These are phyloP conservation scores for Solanum gracilifrons DNA, from an alignment of 257 asterid genomes.

Conservation along the genomic window DNA sequence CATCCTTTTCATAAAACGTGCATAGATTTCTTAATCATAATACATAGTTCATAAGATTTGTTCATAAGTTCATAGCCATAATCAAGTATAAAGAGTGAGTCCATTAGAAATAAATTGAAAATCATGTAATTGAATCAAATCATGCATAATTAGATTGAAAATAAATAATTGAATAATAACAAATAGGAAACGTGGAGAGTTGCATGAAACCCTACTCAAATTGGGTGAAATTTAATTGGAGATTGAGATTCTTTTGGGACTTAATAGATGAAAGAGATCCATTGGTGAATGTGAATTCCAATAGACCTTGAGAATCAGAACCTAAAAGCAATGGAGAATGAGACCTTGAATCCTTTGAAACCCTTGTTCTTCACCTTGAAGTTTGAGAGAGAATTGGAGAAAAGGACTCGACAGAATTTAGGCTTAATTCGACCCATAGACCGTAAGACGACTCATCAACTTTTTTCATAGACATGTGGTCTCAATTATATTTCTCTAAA, in stretches of 20 bases:
- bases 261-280: background rate
- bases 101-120: background rate
- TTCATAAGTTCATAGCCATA: background rate
- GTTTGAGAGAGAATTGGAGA: background rate
- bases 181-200: background rate
- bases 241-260: background rate
- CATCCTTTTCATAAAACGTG: background rate
- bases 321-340: background rate
- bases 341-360: background rate
- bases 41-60: background rate
- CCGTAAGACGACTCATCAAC: background rate
- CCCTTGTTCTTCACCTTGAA: background rate
- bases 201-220: background rate
- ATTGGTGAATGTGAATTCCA: background rate
- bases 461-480: background rate
- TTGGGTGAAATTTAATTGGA: background rate
- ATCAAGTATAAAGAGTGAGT: background rate
- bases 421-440: background rate
- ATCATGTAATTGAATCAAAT: background rate
- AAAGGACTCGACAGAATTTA: background rate
- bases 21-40: background rate
- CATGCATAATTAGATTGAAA: background rate
- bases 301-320: background rate
- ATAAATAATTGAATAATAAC: no score
- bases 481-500: no score